Evolutionary conservation across 108 stramenopile species (phyloP).

Genomic region (Pseudonitzschia pungens): DNA sequence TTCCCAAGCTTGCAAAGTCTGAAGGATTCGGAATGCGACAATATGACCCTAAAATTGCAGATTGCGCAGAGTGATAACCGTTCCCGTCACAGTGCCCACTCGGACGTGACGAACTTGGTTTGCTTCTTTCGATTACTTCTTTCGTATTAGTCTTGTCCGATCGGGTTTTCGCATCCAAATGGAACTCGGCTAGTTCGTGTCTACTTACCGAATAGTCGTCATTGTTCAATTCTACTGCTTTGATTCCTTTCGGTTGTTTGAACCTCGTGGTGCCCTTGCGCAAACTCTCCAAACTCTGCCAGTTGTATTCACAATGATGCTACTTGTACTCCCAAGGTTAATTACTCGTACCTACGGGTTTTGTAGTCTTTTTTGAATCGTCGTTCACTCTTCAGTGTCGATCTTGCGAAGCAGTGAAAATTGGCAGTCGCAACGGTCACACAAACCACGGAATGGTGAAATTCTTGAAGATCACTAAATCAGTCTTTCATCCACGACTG

Average conservation of each 20-base stretch:
- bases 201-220: constrained; percentile 17
- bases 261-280: background rate
- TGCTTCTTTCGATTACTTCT: too few relatives aligned
- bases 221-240: background rate
- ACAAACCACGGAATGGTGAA: background rate
- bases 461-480: background rate
- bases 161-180: too few relatives aligned
- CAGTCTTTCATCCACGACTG: constrained; percentile 6
- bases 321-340: too few relatives aligned
- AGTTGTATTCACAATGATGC: background rate
- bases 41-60: too few relatives aligned
- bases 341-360: too few relatives aligned
- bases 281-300: too few relatives aligned
- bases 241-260: background rate
- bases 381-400: background rate
- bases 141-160: too few relatives aligned
- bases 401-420: background rate
- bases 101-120: too few relatives aligned
- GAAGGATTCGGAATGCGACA: too few relatives aligned
- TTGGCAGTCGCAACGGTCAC: constrained; percentile 7
- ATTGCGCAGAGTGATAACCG: too few relatives aligned
- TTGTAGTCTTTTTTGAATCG: background rate
- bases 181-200: background rate
- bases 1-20: too few relatives aligned
- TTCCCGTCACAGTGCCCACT: too few relatives aligned